Base-by-base conservation (phyloP, 306 rosid genomes). In the Ormosia semicastrata region DNA sequence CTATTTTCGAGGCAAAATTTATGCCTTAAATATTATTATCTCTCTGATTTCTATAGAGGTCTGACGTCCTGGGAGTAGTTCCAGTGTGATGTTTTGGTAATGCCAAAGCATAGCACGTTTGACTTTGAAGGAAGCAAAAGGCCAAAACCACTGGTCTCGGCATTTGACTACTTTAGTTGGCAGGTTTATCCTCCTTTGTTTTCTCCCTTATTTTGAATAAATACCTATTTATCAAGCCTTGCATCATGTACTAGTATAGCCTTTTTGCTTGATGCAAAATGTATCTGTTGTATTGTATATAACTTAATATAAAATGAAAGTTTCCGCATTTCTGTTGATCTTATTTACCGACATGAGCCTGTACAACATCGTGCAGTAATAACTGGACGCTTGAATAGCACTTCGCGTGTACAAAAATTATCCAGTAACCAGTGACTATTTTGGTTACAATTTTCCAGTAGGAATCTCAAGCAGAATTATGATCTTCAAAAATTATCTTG, bases 21-120 rank as follows among this genome's bases (percentile, higher is more conserved):
- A n/a, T 47, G 68, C 62, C 73, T 10, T 41, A 46, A 7, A 53
- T 52, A 33, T 76, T 36, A 32, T 46, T 50, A 36, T 53, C 0
- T 54, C 37, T 30, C 64, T 73, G 72, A 46, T 85, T 68, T 69
- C 41, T 81, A 76, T 77, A 86, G 86, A 86, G 86, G 72, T 58
- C 57, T 73, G 47, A 18, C 41, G 6, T 47, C 49, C 50, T 66
- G 5, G 52, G 60, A 10, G 30, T 24, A 43, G 44, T 75, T 85
- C 59, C 71, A 70, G 37, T 43, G 76, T 74, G 49, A 73, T 73
- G 77, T 39, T 74, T 66, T 82, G 84, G 84, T 70, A 44, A 58
- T 66, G 17, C 36, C 50, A 59, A 77, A 73, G 66, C 82, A 36
- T 41, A 67, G 63, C 80, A 57, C 56, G 15, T 32, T 67, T 72